A percentile compares a stretch with the other conserved stretches of the same genome.
Conservation (phyloP, 176 grass and related monocot genomes). For the Juncus effusus region DNA sequence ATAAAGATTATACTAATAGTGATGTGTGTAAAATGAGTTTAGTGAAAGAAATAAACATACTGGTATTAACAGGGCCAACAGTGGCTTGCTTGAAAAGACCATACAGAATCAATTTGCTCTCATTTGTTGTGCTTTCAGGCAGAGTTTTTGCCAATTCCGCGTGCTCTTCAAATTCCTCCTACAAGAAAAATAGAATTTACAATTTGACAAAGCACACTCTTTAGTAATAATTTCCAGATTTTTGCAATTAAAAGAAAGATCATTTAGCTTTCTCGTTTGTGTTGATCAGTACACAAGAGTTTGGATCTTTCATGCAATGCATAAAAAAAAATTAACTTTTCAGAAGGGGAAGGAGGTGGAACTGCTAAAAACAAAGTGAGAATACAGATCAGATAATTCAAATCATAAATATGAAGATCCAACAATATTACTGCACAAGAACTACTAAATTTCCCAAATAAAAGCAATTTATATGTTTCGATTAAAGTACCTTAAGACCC, state of each 20-base stretch:
- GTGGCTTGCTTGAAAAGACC: constrained; percentile 69
- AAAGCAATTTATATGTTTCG: background rate
- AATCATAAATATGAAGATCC: background rate
- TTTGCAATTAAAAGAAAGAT: constrained; percentile 3
- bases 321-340: too few relatives aligned
- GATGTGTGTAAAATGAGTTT: background rate
- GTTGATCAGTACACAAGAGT: background rate
- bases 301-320: background rate
- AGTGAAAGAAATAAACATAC: constrained; percentile 20
- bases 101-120: constrained; percentile 64
- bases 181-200: background rate
- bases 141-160: constrained; percentile 69
- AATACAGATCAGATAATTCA: constrained; percentile 6
- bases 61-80: constrained; percentile 54
- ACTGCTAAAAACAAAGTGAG: too few relatives aligned
- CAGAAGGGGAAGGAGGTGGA: too few relatives aligned
- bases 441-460: background rate
- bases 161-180: constrained; percentile 75
- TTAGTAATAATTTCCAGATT: too few relatives aligned
- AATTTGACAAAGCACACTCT: background rate
- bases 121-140: constrained; percentile 37
- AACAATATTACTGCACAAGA: background rate
- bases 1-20: background rate
- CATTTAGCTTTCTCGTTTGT: background rate
- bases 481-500: constrained; percentile 20